Evolutionary conservation across 352 stramenopile species (phyloP).

Genomic region (Globisporangium splendens): DNA sequence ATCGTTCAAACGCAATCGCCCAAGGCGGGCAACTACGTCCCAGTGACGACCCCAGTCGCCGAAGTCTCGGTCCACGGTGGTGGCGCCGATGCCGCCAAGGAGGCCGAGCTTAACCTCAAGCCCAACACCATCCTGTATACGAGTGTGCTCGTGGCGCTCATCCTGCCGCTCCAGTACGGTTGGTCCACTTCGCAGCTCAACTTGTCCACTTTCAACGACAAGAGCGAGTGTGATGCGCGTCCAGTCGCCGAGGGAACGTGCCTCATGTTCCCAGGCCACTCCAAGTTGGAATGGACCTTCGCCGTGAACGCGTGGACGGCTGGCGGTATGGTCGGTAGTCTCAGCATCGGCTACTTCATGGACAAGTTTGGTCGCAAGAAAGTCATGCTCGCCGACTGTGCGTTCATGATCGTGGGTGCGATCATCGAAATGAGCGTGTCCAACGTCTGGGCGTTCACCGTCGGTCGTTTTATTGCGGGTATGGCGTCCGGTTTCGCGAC

Average conservation of each 20-base stretch:
- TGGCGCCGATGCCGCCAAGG: too few relatives aligned
- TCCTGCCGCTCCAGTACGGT: too few relatives aligned
- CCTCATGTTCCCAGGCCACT: not conserved
- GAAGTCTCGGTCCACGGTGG: too few relatives aligned
- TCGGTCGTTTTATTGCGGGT: constrained; percentile 4
- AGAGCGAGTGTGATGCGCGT: not conserved
- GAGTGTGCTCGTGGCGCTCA: too few relatives aligned
- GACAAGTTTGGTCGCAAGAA: not conserved
- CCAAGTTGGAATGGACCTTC: not conserved
- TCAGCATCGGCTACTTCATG: too few relatives aligned
- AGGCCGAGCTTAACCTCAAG: too few relatives aligned
- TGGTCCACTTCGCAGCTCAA: too few relatives aligned
- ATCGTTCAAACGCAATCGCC: too few relatives aligned
- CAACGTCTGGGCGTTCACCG: not conserved
- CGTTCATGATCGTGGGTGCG: not conserved
- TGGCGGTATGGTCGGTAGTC: not conserved
- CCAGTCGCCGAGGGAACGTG: not conserved
- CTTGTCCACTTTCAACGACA: too few relatives aligned
- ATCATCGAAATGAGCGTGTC: not conserved
- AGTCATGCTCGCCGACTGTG: constrained; percentile 5
- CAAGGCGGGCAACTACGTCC: too few relatives aligned
- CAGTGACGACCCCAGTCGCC: too few relatives aligned
- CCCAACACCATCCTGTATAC: too few relatives aligned
- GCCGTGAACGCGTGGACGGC: not conserved
- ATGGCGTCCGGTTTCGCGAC: constrained; percentile 21